Conservation (phyloP, 73 alveolate genomes). For the Blepharisma stoltei region DNA sequence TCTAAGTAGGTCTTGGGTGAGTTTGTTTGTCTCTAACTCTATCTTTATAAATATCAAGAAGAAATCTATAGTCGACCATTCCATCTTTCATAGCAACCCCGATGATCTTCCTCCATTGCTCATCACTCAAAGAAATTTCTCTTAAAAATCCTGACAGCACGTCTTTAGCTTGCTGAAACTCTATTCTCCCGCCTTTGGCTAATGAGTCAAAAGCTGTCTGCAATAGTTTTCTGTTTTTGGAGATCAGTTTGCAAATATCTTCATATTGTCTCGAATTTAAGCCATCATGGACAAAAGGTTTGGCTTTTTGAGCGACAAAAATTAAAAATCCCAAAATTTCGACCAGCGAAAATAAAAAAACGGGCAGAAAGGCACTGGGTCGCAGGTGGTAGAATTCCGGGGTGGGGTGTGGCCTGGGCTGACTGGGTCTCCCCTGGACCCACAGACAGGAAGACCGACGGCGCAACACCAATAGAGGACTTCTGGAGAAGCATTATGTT, state of each 20-base stretch:
- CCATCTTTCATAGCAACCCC: constrained; percentile 28
- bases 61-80: constrained; percentile 15
- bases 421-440: no score
- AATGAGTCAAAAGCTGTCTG: constrained; percentile 27
- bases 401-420: no score
- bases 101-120: constrained; percentile 20
- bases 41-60: constrained; percentile 26
- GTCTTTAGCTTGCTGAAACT: constrained; percentile 26
- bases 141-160: not conserved
- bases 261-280: constrained; percentile 31
- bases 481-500: no score
- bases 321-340: no score
- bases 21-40: constrained; percentile 8
- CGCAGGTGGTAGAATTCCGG: no score
- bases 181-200: constrained; percentile 30
- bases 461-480: no score
- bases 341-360: no score
- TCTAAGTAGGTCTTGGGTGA: not conserved
- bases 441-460: no score
- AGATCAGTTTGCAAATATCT: constrained; percentile 23
- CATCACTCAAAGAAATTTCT: not conserved
- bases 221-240: constrained; percentile 28
- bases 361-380: no score
- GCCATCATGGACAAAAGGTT: not conserved
- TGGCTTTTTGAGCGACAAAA: no score